A percentile compares a stretch with the other conserved stretches of the same genome.
Conservation (phyloP, 139 green algal species). For the Tetratostichococcus sp. region DNA sequence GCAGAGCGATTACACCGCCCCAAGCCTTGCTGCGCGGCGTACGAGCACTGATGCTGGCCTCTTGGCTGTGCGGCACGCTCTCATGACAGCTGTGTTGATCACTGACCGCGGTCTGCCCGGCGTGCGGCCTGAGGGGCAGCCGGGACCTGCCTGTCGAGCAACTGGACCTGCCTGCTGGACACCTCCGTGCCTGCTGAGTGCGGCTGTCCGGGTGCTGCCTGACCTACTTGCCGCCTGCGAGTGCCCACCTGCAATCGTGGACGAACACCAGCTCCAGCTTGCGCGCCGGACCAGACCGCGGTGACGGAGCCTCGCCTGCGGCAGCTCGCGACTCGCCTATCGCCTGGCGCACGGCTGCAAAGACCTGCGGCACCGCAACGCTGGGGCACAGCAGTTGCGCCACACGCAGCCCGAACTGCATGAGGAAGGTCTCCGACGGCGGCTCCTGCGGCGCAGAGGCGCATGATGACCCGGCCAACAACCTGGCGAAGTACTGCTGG, state of each 20-base stretch:
- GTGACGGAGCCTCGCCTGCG: background rate
- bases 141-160: no score
- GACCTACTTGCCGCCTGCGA: no score
- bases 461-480: no score
- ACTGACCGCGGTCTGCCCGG: no score
- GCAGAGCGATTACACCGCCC: background rate
- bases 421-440: conserved; percentile 4
- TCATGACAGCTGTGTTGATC: no score
- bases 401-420: conserved; percentile 12
- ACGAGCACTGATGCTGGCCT: background rate
- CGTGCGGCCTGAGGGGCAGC: no score
- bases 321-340: background rate
- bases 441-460: background rate
- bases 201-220: background rate
- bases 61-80: no score
- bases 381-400: conserved; percentile 11
- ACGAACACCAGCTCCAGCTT: conserved; percentile 24
- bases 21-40: no score
- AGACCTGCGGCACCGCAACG: conserved; percentile 3
- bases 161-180: background rate
- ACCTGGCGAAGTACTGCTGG: no score
- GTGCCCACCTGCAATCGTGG: conserved; percentile 19
- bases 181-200: no score
- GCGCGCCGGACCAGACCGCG: background rate
- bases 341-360: conserved; percentile 7